Base-by-base conservation (phyloP, 148 eudicot genomes). In the Cornus suecica region DNA sequence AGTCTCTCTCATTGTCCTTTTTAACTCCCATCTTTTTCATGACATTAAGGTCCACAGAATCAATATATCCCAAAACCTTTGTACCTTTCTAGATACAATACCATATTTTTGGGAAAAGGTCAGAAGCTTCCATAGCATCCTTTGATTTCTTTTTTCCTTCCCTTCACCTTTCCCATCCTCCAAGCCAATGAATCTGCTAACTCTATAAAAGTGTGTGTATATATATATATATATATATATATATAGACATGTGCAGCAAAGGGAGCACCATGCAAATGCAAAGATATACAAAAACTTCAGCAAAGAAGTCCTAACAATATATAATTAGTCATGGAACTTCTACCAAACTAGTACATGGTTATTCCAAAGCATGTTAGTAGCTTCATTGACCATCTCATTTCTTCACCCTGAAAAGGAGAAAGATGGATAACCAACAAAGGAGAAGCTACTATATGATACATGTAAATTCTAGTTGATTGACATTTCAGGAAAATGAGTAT, bases 1-100 rank as follows among this genome's bases (percentile, higher is more conserved):
- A 58, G 24, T 58, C 62, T 58, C 62, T 58, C 54, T 4, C n/a
- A n/a, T 48, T 14, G 54, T 48, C 54, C 54, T 48, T 48, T 45
- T 48, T 48, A 48, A 13, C 54, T 11, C 54, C 20, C 54, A 13
- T 58, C 24, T 11, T 58, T 58, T 20, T 58, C n/a, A 58, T 58
- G 62, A 68, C 41, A 14, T 15, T 26, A 4, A 67, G 72, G 78
- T 18, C 78, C 79, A 76, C 79, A 76, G 79, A 76, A 76, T 76
- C 79, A 68, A 28, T 32, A 26, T 76, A 20, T 76, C 79, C 70
- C 66, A 58, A 67, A 29, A 66, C 69, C 68, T 25, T 28, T 58
- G 62, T 18, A 58, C 62, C 20, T 58, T 58, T 58, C 62, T 5
- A 0, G n/a, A 66, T 29, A 28, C 30, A 66, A n/a, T 1, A 28